Base-by-base conservation (phyloP, 139 green algal species). In the Chlamydomonas sp. region DNA sequence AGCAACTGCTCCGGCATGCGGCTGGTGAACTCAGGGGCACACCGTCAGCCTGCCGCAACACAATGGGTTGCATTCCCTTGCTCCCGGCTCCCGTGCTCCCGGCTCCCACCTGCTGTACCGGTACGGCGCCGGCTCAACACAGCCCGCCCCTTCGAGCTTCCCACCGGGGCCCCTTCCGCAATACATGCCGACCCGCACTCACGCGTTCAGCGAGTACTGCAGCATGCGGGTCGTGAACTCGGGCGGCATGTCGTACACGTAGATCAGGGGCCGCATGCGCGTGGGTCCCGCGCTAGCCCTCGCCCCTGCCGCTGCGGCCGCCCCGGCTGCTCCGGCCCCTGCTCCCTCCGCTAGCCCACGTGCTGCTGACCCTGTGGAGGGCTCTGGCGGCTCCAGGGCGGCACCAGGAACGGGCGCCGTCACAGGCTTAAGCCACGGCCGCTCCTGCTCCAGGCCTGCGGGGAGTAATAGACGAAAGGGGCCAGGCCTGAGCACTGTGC, bases 221-320 rank as follows among this genome's bases (percentile, higher is more conserved):
- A 89, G 63, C 90, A 94, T 88, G 0, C 80, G 72, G 69, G 78
- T 88, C 75, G 90, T 93, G 88, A 89, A 94, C 73, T 89, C 85
- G 2, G 92, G 67, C 16, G 87, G 85, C 87, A 95, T 85, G 82
- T 95, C 91, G 77, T 95, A 95, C 2, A 95, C 66, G 68, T 93
- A 95, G 80, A 95, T 94, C n/a, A 93, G 80, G 18, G 92, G 92
- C 20, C 92, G 91, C 68, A 88, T 58, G 6, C 71, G 20, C 4
- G 63, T 4, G n/a, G 6, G 18, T 20, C 57, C 17, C 68, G 10
- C 1, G 12, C 6, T 1, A 12, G 4, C 76, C 15, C 17, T 59
- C 59, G 74, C 75, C 75, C 57, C 75, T 8, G 77, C 3, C 17
- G 3, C 31, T 20, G 79, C 1, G 62, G 62, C 59, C n/a, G 8